A percentile compares a stretch with the other conserved stretches of the same genome.
Conservation (phyloP, 768 basidiomycete genomes). For the Grammothele lineata region DNA sequence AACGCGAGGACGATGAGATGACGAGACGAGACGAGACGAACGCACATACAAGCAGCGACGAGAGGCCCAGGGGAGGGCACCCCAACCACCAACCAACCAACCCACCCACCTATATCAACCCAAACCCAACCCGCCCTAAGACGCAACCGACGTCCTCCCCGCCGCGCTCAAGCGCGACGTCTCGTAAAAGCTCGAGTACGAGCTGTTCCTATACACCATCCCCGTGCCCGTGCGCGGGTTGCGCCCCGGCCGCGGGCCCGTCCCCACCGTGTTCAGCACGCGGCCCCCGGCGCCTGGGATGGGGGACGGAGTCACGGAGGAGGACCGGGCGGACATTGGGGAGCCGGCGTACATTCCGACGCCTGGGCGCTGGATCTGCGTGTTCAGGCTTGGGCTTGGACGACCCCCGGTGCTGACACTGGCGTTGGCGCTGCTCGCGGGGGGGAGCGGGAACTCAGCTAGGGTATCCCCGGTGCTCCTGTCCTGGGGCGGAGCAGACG, state of each 20-base stretch:
- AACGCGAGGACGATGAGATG: too few species aligned
- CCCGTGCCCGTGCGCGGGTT: conserved; percentile 67
- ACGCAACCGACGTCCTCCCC: conserved; percentile 10
- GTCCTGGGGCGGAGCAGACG: conserved; percentile 1
- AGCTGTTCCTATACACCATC: conserved; percentile 48
- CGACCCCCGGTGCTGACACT: neutral
- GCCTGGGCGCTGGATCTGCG: neutral
- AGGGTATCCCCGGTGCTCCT: conserved; percentile 1
- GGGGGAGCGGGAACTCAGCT: conserved; percentile 9
- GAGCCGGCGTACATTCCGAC: too few species aligned
- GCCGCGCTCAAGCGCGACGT: conserved; percentile 6
- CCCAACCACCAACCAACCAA: too few species aligned
- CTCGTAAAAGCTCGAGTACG: conserved; percentile 18
- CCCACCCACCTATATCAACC: too few species aligned
- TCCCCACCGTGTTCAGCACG: conserved; percentile 13
- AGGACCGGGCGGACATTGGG: neutral
- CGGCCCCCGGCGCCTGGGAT: conserved; percentile 10
- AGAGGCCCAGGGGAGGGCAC: too few species aligned
- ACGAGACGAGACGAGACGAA: too few species aligned
- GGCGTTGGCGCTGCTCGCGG: neutral
- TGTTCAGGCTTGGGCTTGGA: conserved; percentile 4
- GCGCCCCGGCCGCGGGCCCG: conserved; percentile 32
- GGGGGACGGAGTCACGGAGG: neutral
- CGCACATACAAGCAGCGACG: too few species aligned
- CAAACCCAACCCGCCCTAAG: too few species aligned